Evolutionary conservation across 768 basidiomycete species (phyloP), one percentile per base, ranked within the genome.

Genomic region (Austroboletus festivus): DNA sequence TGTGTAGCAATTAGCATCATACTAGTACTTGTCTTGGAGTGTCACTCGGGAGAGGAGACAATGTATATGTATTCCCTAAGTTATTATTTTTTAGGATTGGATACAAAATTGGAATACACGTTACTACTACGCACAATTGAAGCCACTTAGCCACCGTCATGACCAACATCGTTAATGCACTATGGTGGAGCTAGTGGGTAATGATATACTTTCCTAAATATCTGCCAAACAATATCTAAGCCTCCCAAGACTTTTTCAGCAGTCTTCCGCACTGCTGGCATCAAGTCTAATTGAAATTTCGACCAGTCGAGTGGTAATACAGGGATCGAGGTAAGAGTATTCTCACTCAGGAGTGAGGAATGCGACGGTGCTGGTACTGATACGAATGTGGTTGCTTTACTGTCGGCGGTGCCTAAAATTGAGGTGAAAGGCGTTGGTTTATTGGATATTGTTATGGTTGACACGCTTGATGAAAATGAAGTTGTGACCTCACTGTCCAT

Each of bases 111-210:
- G n/a, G n/a, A n/a, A n/a, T n/a, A n/a, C n/a, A n/a, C n/a, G n/a
- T n/a, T n/a, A n/a, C n/a, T n/a, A n/a, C n/a, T n/a, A n/a, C n/a
- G n/a, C n/a, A n/a, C n/a, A n/a, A n/a, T n/a, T n/a, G n/a, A n/a
- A n/a, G n/a, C n/a, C n/a, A n/a, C n/a, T n/a, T n/a, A n/a, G n/a
- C n/a, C n/a, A n/a, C n/a, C n/a, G n/a, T n/a, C n/a, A n/a, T n/a
- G n/a, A 54, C 33, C 16, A 19, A 16, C 21, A 18, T 44, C 2
- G 21, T 15, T 15, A 41, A 30, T 30, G n/a, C 9, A n/a, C 63
- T 56, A 59, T 15, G 67, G 68, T 20, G 67, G 67, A 49, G 68
- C 68, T 13, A 68, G 56, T 30, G 67, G 67, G 48, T 68, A 68
- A 51, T 68, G 67, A 31, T 68, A 68, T 24, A 40, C 63, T 53